Percentiles rank a stretch among this genome's conserved stretches.
Conservation (phyloP, 345 rosid genomes). For the Heritiera littoralis region DNA sequence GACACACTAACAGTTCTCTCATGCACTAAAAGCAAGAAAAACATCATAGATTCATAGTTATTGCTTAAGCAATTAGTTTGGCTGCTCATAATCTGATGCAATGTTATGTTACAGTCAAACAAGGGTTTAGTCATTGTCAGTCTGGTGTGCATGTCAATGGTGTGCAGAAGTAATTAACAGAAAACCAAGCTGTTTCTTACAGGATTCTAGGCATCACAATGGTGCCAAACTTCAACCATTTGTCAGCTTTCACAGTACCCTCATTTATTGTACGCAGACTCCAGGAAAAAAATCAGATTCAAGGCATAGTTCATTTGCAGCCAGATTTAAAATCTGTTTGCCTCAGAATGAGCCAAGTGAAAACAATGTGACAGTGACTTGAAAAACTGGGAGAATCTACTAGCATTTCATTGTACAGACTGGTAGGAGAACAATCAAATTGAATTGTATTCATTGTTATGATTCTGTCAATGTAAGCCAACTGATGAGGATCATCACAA, state of each 20-base stretch:
- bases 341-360: background rate
- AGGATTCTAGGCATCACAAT: background rate
- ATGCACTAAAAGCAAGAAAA: background rate
- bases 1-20: too few species aligned
- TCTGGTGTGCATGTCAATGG: background rate
- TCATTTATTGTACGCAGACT: background rate
- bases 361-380: background rate
- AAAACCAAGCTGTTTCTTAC: background rate
- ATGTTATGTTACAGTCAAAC: background rate
- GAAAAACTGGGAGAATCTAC: too few species aligned
- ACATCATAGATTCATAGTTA: background rate
- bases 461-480: background rate
- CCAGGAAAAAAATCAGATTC: too few species aligned
- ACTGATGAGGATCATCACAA: background rate
- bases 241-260: background rate
- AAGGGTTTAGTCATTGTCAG: background rate
- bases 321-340: background rate
- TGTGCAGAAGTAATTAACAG: background rate
- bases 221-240: background rate
- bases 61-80: background rate
- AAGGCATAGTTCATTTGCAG: background rate
- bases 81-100: background rate
- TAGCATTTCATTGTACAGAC: background rate
- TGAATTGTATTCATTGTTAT: background rate
- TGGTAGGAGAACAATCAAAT: background rate